Conservation (phyloP, 2,329 filamentous ascomycete species). For the Sporothrix variecibatus region DNA sequence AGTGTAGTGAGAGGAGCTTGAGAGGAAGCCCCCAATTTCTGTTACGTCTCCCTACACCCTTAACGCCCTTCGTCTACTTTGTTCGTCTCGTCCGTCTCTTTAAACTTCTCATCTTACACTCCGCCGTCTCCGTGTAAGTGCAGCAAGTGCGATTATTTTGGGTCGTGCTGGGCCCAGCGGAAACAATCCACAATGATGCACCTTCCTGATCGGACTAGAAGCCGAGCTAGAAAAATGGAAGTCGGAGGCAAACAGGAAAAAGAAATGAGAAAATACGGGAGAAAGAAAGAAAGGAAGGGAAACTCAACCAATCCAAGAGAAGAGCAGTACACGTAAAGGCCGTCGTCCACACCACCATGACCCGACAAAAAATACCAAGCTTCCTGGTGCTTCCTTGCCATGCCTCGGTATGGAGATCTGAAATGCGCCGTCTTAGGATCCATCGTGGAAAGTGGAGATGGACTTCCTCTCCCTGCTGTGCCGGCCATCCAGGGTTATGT, state of each 20-base stretch:
- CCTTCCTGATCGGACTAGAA: constrained; percentile 17
- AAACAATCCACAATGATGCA: neutral
- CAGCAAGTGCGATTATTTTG: neutral
- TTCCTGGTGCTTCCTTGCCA: neutral
- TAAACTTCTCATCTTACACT: neutral
- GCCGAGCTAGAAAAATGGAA: neutral
- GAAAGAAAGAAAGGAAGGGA: neutral
- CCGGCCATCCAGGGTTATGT: neutral
- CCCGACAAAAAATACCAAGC: neutral
- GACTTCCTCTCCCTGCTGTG: neutral
- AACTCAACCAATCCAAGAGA: neutral
- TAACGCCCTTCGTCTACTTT: neutral
- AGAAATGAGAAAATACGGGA: neutral
- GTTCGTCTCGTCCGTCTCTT: neutral
- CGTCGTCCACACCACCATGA: neutral
- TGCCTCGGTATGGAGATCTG: neutral
- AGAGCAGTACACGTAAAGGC: no score
- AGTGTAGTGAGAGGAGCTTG: neutral
- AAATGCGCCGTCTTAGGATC: neutral
- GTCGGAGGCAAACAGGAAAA: neutral
- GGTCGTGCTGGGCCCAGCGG: neutral
- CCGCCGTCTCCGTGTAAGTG: constrained; percentile 7
- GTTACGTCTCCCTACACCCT: neutral
- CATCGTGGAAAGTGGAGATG: neutral
- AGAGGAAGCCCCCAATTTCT: neutral